Conservation (phyloP, 2,329 filamentous ascomycete genomes). For the Alternaria alternata region DNA sequence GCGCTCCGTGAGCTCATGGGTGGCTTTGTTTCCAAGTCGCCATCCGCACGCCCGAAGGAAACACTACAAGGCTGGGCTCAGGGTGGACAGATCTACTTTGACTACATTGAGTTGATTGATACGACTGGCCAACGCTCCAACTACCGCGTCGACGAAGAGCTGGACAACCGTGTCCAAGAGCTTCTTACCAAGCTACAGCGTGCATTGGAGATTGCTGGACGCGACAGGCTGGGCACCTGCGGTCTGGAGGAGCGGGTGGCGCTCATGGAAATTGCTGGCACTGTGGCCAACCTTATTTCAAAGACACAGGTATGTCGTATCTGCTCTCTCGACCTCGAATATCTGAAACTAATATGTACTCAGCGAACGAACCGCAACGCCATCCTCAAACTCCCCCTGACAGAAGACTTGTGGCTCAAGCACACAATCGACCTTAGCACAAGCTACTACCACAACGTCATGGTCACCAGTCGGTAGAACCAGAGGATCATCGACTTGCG, state of each 20-base stretch:
- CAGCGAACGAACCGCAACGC: constrained; percentile 48
- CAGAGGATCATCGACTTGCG: neutral
- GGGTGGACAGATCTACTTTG: constrained; percentile 81
- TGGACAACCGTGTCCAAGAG: constrained; percentile 39
- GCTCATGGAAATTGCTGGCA: constrained; percentile 80
- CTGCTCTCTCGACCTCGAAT: neutral
- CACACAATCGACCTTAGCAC: constrained; percentile 75
- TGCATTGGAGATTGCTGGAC: constrained; percentile 50
- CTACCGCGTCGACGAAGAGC: constrained; percentile 42
- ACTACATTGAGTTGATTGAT: constrained; percentile 63
- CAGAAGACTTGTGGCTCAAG: constrained; percentile 74
- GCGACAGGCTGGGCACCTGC: constrained; percentile 51
- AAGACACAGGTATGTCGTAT: constrained; percentile 43
- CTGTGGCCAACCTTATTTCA: constrained; percentile 72
- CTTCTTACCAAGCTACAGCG: constrained; percentile 48
- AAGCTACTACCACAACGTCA: constrained; percentile 70
- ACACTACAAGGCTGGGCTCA: constrained; percentile 75
- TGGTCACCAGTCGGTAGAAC: constrained; percentile 21
- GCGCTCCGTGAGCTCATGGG: constrained; percentile 73
- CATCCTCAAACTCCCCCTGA: constrained; percentile 70
- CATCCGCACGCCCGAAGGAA: constrained; percentile 26
- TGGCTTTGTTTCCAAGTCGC: constrained; percentile 66
- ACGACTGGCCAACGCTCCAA: constrained; percentile 38
- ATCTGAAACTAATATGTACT: constrained; percentile 42
- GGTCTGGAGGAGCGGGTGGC: constrained; percentile 70